Conservation (phyloP, 805 yeast species). For the Kuraishia molischiana region DNA sequence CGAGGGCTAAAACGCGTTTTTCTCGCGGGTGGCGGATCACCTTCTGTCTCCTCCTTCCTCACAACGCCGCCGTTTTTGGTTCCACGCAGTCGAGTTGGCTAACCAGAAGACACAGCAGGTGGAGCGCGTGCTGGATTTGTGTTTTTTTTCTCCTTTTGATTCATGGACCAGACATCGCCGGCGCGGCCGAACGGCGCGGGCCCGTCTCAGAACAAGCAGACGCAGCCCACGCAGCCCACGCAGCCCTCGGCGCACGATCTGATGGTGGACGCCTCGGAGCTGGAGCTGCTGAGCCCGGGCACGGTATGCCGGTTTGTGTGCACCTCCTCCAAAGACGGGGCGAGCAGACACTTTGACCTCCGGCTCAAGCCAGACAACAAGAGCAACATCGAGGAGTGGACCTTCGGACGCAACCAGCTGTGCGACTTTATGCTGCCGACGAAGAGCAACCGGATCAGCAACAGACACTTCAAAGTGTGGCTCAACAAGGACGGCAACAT, state of each 20-base stretch:
- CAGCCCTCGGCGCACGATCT: conserved; percentile 23
- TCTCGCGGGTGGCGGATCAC: no score
- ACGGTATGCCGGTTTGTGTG: conserved; percentile 26
- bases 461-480: conserved; percentile 63
- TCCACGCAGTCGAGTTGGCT: no score
- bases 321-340: conserved; percentile 11
- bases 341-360: conserved; percentile 20
- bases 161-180: no score
- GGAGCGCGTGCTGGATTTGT: no score
- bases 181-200: background rate
- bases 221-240: conserved; percentile 23
- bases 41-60: no score
- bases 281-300: conserved; percentile 17
- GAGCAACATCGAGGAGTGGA: conserved; percentile 19
- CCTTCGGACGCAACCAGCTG: conserved; percentile 58
- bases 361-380: conserved; percentile 10
- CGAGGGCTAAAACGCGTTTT: no score
- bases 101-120: no score
- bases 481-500: conserved; percentile 38
- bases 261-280: conserved; percentile 12
- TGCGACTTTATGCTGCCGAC: conserved; percentile 57
- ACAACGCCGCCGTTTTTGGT: no score
- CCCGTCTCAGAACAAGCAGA: background rate
- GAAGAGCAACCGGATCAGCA: conserved; percentile 59
- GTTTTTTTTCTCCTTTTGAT: no score